phyloP scores from a whole-genome alignment of 257 asterid genomes.

The Hygrophila difformis region DNA sequence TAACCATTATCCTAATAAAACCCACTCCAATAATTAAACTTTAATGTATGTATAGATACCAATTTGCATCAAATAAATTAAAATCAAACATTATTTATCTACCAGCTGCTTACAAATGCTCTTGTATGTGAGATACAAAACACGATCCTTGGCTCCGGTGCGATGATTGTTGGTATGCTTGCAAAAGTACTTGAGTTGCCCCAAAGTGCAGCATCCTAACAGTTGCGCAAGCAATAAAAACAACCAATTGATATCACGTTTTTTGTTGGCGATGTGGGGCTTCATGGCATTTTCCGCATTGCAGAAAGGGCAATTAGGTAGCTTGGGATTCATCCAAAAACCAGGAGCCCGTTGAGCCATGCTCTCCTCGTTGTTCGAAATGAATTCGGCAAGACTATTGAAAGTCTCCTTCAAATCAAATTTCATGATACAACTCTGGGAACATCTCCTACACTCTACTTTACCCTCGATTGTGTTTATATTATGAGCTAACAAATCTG shows the following conservation, averaged over 20 bases:
- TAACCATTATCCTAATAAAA: too few relatives aligned
- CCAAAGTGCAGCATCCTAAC: slow-evolving; percentile 63
- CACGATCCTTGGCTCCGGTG: slow-evolving; percentile 85
- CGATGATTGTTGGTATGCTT: slow-evolving; percentile 70
- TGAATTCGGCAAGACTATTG: slow-evolving; percentile 7
- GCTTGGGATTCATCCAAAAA: slow-evolving; percentile 44
- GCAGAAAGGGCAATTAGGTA: slow-evolving; percentile 42
- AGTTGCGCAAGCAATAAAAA: slow-evolving; percentile 59
- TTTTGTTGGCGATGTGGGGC: slow-evolving; percentile 38
- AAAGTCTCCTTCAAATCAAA: slow-evolving; percentile 37
- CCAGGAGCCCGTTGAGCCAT: slow-evolving; percentile 66
- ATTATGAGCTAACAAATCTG: slow-evolving; percentile 12
- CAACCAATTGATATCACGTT: slow-evolving; percentile 61
- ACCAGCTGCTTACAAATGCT: slow-evolving; percentile 65
- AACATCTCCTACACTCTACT: slow-evolving; percentile 66
- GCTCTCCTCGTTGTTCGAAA: slow-evolving; percentile 15
- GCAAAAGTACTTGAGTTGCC: slow-evolving; percentile 74
- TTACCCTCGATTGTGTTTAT: slow-evolving; percentile 40
- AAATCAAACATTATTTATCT: too few relatives aligned
- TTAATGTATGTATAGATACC: too few relatives aligned
- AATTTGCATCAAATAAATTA: too few relatives aligned
- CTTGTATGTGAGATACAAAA: slow-evolving; percentile 53
- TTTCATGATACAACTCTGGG: slow-evolving; percentile 22
- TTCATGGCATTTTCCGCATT: slow-evolving; percentile 26
- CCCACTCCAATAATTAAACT: too few relatives aligned